These are phyloP conservation scores for Talaromyces sp. DNA, from an alignment of 2,329 filamentous ascomycete species.

Conservation along the genomic window DNA sequence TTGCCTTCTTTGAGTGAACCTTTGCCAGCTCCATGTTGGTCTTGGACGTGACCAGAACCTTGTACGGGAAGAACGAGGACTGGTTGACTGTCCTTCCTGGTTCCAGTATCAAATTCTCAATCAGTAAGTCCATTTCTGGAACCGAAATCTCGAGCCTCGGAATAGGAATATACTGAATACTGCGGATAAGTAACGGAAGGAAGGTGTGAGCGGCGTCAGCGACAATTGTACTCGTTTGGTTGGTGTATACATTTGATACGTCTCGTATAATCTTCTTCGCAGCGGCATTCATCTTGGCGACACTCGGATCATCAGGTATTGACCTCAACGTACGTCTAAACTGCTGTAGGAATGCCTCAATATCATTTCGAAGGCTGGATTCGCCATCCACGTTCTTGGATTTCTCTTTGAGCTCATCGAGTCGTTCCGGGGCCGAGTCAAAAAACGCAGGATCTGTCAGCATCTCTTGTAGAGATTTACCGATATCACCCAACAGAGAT, in stretches of 20 bases:
- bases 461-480: slow-evolving; percentile 73
- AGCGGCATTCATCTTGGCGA: slow-evolving; percentile 67
- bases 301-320: slow-evolving; percentile 68
- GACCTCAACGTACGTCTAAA: slow-evolving; percentile 66
- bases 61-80: slow-evolving; percentile 85
- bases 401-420: slow-evolving; percentile 59
- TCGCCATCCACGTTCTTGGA: slow-evolving; percentile 60
- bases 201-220: slow-evolving; percentile 77
- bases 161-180: slow-evolving; percentile 83
- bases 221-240: slow-evolving; percentile 69
- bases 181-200: slow-evolving; percentile 71
- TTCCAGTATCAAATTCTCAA: slow-evolving; percentile 89
- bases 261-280: slow-evolving; percentile 67
- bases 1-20: slow-evolving; percentile 65
- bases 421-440: slow-evolving; percentile 67
- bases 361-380: slow-evolving; percentile 67
- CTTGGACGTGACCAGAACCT: slow-evolving; percentile 74
- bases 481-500: slow-evolving; percentile 69
- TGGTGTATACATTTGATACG: slow-evolving; percentile 63
- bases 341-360: slow-evolving; percentile 70
- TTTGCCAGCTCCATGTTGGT: slow-evolving; percentile 87
- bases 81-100: slow-evolving; percentile 80
- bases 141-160: slow-evolving; percentile 84
- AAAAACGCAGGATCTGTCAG: slow-evolving; percentile 85
- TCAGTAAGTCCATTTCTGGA: slow-evolving; percentile 76